phyloP scores from a whole-genome alignment of 345 rosid genomes.

The Geranium brycei region DNA sequence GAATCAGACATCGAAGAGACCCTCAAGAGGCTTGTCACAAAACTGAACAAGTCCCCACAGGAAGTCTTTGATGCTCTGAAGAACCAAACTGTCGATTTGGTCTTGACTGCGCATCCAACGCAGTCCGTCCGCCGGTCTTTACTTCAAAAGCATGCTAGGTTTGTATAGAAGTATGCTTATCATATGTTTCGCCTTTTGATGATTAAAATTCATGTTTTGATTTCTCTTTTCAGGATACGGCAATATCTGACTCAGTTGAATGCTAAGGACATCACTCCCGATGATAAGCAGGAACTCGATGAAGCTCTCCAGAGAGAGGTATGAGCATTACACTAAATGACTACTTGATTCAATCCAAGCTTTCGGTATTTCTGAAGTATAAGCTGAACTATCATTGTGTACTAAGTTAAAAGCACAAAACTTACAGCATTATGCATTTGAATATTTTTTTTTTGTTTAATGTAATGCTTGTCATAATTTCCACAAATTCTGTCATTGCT shows the following conservation, averaged over 20 bases:
- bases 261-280: slow-evolving; percentile 93
- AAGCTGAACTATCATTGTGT: not conserved
- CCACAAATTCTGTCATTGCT: no score
- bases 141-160: slow-evolving; percentile 97
- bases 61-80: slow-evolving; percentile 88
- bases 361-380: not conserved
- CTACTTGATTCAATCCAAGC: no score
- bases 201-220: not conserved
- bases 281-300: slow-evolving; percentile 96
- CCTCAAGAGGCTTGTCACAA: slow-evolving; percentile 59
- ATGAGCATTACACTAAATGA: not conserved
- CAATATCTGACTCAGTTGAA: slow-evolving; percentile 75
- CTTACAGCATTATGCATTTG: not conserved
- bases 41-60: slow-evolving; percentile 74
- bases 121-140: slow-evolving; percentile 90
- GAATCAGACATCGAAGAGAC: slow-evolving; percentile 95
- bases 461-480: no score
- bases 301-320: slow-evolving; percentile 98
- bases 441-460: no score
- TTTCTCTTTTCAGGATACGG: slow-evolving; percentile 43
- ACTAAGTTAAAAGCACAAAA: no score
- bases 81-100: slow-evolving; percentile 93
- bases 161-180: slow-evolving; percentile 9
- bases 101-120: slow-evolving; percentile 97
- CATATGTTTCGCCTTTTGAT: not conserved